Percentiles rank a stretch among this genome's conserved stretches.
phyloP scores from a whole-genome alignment of 176 grass and related monocot species.

The Eragrostis curvula region DNA sequence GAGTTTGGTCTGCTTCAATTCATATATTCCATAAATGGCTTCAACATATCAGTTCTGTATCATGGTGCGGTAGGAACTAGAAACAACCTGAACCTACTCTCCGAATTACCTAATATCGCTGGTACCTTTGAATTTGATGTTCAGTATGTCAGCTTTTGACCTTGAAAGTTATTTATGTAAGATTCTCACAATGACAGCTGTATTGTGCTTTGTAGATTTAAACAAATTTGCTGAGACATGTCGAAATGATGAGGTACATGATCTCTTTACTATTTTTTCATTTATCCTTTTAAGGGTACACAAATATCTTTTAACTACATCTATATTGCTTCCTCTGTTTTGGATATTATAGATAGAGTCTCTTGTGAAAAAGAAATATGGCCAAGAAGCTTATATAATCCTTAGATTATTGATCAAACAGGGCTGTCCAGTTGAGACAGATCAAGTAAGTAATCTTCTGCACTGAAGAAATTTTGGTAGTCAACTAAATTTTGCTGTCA shows the following conservation, averaged over 20 bases:
- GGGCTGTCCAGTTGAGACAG: conserved; percentile 62
- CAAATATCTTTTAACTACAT: conserved; percentile 13
- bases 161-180: conserved; percentile 22
- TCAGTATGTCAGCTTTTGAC: background rate
- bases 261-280: conserved; percentile 23
- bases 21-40: background rate
- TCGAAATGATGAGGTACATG: conserved; percentile 81
- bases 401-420: conserved; percentile 72
- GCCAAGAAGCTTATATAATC: conserved; percentile 75
- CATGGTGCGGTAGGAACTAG: background rate
- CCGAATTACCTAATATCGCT: conserved; percentile 2
- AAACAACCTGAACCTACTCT: background rate
- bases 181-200: conserved; percentile 27
- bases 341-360: conserved; percentile 66
- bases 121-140: background rate
- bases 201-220: conserved; percentile 69
- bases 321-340: conserved; percentile 34
- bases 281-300: conserved; percentile 14
- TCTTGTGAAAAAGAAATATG: conserved; percentile 76
- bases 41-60: conserved; percentile 4
- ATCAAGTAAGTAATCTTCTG: conserved; percentile 62
- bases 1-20: conserved; percentile 23
- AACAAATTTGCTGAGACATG: conserved; percentile 61
- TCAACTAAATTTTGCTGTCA: conserved; percentile 5
- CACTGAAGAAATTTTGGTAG: conserved; percentile 17